phyloP scores from a whole-genome alignment of 2,329 filamentous ascomycete species.

The Fusarium udum region DNA sequence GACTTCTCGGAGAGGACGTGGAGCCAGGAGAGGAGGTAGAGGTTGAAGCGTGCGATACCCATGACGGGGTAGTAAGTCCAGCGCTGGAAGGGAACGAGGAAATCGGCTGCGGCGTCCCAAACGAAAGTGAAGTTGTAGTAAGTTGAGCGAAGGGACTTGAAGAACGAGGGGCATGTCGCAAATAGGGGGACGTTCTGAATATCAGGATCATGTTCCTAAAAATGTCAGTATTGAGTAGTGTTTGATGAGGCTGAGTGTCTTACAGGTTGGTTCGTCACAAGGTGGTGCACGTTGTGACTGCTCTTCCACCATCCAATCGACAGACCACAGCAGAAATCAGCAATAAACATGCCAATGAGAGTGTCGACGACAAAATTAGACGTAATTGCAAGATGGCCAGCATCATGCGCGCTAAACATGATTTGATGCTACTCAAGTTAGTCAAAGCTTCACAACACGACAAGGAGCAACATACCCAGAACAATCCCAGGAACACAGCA shows the following conservation, averaged over 20 bases:
- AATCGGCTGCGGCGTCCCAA: slow-evolving; percentile 69
- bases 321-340: slow-evolving; percentile 72
- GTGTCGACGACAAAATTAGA: slow-evolving; percentile 67
- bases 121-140: slow-evolving; percentile 72
- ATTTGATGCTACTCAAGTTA: slow-evolving; percentile 65
- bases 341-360: slow-evolving; percentile 69
- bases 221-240: background rate
- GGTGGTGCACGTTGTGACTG: slow-evolving; percentile 74
- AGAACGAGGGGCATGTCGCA: slow-evolving; percentile 72
- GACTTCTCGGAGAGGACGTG: slow-evolving; percentile 68
- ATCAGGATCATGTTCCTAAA: slow-evolving; percentile 64
- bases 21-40: slow-evolving; percentile 73
- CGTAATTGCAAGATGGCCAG: slow-evolving; percentile 71
- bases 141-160: slow-evolving; percentile 68
- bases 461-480: slow-evolving; percentile 58
- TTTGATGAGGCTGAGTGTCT: slow-evolving; percentile 5
- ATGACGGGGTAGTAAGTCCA: slow-evolving; percentile 77
- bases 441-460: background rate
- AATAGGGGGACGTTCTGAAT: slow-evolving; percentile 76
- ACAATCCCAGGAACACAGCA: slow-evolving; percentile 67
- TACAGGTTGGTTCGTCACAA: slow-evolving; percentile 70
- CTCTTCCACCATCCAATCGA: slow-evolving; percentile 77
- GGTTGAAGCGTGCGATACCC: slow-evolving; percentile 75
- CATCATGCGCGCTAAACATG: slow-evolving; percentile 75
- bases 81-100: slow-evolving; percentile 68